Evolutionary conservation across 2,329 filamentous ascomycete species (phyloP).

Genomic region (Stagonosporopsis chrysanthemi): DNA sequence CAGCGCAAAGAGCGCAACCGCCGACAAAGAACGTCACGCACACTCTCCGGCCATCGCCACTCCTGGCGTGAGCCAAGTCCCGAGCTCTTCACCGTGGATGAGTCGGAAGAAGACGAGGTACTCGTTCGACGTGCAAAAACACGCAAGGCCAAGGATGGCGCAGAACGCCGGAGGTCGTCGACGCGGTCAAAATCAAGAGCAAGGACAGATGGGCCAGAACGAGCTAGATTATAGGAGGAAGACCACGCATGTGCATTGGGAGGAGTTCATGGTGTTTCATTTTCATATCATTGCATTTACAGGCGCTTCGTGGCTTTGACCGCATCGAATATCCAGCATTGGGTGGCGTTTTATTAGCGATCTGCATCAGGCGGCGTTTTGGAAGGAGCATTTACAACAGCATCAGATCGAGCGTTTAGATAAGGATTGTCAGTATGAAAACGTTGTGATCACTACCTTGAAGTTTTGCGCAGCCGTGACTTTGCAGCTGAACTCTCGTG

Average conservation of each 20-base stretch:
- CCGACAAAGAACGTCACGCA: conserved; percentile 43
- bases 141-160: conserved; percentile 46
- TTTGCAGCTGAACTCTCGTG: not conserved
- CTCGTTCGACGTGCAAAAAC: conserved; percentile 36
- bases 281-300: conserved; percentile 31
- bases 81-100: conserved; percentile 53
- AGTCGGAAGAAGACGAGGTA: conserved; percentile 49
- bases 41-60: conserved; percentile 50
- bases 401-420: conserved; percentile 2
- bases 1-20: conserved; percentile 40
- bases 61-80: conserved; percentile 53
- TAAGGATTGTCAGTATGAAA: not conserved
- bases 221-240: conserved; percentile 37
- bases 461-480: not conserved
- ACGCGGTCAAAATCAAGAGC: conserved; percentile 39
- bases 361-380: conserved; percentile 40
- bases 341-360: conserved; percentile 25
- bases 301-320: conserved; percentile 28
- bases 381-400: conserved; percentile 32
- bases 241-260: conserved; percentile 37
- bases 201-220: conserved; percentile 37
- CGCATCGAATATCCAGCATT: conserved; percentile 27
- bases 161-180: conserved; percentile 45
- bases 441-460: not conserved
- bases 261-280: conserved; percentile 31